These are phyloP conservation scores for Paramecium caudatum DNA, from an alignment of 73 alveolate genomes.

Conservation along the genomic window DNA sequence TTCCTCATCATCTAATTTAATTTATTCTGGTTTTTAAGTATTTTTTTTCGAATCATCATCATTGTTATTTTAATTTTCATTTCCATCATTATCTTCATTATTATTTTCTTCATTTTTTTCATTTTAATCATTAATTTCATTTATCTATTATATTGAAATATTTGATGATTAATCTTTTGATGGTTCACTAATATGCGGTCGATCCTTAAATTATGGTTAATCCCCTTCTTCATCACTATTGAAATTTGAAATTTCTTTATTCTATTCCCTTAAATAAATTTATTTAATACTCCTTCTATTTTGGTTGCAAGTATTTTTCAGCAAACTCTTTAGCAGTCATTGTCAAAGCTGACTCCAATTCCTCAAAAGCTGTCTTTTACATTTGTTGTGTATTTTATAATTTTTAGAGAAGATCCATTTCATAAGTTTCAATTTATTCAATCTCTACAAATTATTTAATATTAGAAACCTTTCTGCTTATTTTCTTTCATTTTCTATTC, in stretches of 20 bases:
- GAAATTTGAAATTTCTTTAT: not conserved
- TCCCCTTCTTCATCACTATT: conserved; percentile 13
- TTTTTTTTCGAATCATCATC: not conserved
- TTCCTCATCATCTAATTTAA: not conserved
- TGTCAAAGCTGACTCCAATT: conserved; percentile 68
- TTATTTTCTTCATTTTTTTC: not conserved
- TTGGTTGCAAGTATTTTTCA: conserved; percentile 62
- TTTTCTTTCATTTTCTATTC: not conserved
- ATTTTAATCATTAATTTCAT: conserved; percentile 7
- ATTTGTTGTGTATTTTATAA: conserved; percentile 65
- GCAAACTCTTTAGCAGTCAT: conserved; percentile 69
- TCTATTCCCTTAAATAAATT: conserved; percentile 15
- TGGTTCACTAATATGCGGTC: not conserved
- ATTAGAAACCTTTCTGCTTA: conserved; percentile 8
- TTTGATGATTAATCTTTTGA: not conserved
- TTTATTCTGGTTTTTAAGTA: not conserved
- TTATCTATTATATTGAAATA: conserved; percentile 30
- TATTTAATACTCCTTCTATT: conserved; percentile 30
- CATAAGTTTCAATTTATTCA: conserved; percentile 67
- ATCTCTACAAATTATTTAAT: conserved; percentile 16
- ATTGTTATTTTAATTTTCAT: not conserved
- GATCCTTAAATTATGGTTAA: not conserved
- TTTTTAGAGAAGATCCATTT: conserved; percentile 55
- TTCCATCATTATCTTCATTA: not conserved
- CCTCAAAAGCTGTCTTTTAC: conserved; percentile 75